These are phyloP conservation scores for Suhomyces vadensis DNA, from an alignment of 805 yeast species.

Conservation along the genomic window DNA sequence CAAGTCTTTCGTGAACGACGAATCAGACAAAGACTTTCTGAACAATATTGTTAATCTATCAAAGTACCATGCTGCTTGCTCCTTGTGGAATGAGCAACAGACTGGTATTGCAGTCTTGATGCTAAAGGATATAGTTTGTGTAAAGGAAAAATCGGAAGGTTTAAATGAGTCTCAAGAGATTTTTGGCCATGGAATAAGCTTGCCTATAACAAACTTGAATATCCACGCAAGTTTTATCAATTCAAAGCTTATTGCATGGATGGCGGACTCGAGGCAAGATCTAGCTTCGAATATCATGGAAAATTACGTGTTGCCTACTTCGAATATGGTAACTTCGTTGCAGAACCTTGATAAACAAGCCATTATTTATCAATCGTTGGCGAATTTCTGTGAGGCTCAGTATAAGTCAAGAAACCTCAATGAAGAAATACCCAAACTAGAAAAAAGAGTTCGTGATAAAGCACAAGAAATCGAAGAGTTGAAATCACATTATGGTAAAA, in stretches of 20 bases:
- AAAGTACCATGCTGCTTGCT: slow-evolving; percentile 53
- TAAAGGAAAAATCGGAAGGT: slow-evolving; percentile 7
- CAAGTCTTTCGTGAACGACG: slow-evolving; percentile 4
- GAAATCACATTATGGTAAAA: slow-evolving; percentile 42
- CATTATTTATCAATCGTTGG: slow-evolving; percentile 58
- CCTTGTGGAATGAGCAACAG: slow-evolving; percentile 67
- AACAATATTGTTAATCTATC: slow-evolving; percentile 22
- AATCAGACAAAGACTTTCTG: slow-evolving; percentile 3
- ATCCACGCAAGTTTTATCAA: slow-evolving; percentile 26
- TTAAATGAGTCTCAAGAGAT: background rate
- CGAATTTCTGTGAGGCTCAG: slow-evolving; percentile 72
- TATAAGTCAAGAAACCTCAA: slow-evolving; percentile 45
- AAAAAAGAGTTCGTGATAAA: slow-evolving; percentile 42
- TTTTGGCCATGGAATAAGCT: slow-evolving; percentile 4
- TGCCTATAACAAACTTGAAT: slow-evolving; percentile 18
- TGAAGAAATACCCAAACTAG: slow-evolving; percentile 45
- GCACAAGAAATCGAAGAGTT: slow-evolving; percentile 52
- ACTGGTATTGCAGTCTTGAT: slow-evolving; percentile 57
- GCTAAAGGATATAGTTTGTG: slow-evolving; percentile 32
- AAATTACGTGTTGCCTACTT: slow-evolving; percentile 55
- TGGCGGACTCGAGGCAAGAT: slow-evolving; percentile 68
- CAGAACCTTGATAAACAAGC: slow-evolving; percentile 31
- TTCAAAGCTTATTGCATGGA: slow-evolving; percentile 65
- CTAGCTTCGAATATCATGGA: slow-evolving; percentile 58
- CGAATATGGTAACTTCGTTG: slow-evolving; percentile 12